These are phyloP conservation scores for Penicillium sp. DNA, from an alignment of 2,329 filamentous ascomycete species.

Conservation along the genomic window DNA sequence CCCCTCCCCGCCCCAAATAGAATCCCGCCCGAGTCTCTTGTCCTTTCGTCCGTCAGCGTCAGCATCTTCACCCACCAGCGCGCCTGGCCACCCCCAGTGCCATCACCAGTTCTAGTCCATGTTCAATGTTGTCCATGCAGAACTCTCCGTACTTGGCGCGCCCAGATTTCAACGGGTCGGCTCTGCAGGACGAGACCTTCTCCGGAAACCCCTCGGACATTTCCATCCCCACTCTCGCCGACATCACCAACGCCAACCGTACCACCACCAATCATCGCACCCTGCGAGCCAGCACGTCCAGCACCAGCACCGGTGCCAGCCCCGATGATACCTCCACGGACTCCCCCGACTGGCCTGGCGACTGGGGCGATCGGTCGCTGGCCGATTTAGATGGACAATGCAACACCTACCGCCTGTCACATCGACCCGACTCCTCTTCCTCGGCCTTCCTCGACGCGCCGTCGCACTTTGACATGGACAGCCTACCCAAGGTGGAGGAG, in stretches of 20 bases:
- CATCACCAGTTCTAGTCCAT: constrained; percentile 9
- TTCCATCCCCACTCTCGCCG: constrained; percentile 26
- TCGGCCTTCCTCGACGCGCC: neutral
- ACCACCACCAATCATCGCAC: neutral
- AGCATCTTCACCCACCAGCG: neutral
- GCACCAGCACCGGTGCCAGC: constrained; percentile 33
- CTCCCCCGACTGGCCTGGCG: constrained; percentile 33
- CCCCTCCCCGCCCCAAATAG: neutral
- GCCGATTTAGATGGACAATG: constrained; percentile 24
- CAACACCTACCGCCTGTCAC: neutral
- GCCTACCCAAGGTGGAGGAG: constrained; percentile 58
- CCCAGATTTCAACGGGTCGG: constrained; percentile 26
- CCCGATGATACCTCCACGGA: constrained; percentile 39
- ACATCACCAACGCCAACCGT: constrained; percentile 28
- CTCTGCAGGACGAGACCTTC: constrained; percentile 26
- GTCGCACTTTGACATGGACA: constrained; percentile 28
- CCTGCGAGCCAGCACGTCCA: constrained; percentile 30
- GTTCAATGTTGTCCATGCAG: constrained; percentile 46
- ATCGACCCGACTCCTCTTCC: neutral
- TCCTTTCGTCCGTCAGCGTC: constrained; percentile 1
- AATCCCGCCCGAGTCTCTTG: neutral
- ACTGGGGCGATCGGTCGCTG: constrained; percentile 22
- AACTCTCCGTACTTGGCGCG: constrained; percentile 29
- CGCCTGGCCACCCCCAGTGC: constrained; percentile 10
- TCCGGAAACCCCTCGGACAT: constrained; percentile 26